phyloP scores from a whole-genome alignment of 1,284 basidiomycete genomes.

The Athelia sp. region DNA sequence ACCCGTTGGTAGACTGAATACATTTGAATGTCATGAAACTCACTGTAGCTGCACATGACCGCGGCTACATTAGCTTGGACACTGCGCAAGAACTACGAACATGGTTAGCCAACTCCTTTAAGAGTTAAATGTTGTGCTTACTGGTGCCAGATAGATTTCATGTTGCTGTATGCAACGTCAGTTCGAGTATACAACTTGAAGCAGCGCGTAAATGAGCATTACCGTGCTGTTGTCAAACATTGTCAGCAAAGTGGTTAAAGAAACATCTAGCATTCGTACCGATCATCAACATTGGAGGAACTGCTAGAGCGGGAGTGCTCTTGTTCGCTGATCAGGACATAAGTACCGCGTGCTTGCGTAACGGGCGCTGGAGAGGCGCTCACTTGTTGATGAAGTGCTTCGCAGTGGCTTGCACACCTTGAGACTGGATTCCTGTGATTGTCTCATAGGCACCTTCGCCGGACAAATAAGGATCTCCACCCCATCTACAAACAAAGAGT shows the following conservation, averaged over 20 bases:
- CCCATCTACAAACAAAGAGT: constrained; percentile 31
- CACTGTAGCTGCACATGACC: constrained; percentile 70
- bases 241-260: background rate
- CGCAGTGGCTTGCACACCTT: constrained; percentile 54
- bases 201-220: constrained; percentile 6
- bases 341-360: background rate
- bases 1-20: background rate
- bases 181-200: constrained; percentile 1
- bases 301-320: constrained; percentile 49
- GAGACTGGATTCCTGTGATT: constrained; percentile 54
- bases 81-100: constrained; percentile 48
- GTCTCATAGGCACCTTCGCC: constrained; percentile 58
- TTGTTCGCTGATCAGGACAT: constrained; percentile 34
- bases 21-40: constrained; percentile 9
- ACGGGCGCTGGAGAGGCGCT: background rate
- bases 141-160: constrained; percentile 50
- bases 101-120: constrained; percentile 10
- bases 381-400: constrained; percentile 62
- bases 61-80: constrained; percentile 63
- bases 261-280: constrained; percentile 29
- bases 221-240: constrained; percentile 23
- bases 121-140: constrained; percentile 18
- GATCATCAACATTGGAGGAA: constrained; percentile 64
- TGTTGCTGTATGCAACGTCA: constrained; percentile 34
- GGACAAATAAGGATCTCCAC: constrained; percentile 58